These are phyloP conservation scores for Cardamine resedifolia DNA, from an alignment of 345 rosid genomes.

Conservation along the genomic window DNA sequence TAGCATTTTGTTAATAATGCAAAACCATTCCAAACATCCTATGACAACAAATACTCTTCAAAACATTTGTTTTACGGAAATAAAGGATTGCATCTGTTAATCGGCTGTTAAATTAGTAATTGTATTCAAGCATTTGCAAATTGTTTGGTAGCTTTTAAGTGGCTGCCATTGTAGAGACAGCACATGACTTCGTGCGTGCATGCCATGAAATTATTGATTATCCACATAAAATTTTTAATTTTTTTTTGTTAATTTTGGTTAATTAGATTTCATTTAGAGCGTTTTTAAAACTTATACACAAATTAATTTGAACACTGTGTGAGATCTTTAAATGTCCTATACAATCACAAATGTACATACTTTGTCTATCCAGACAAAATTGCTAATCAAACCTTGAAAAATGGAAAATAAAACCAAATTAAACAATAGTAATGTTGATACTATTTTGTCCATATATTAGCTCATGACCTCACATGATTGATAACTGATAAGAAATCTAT, in stretches of 20 bases:
- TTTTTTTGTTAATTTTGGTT: background rate
- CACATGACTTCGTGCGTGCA: conserved; percentile 33
- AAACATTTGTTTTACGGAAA: background rate
- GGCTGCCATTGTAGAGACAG: conserved; percentile 12
- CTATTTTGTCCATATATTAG: conserved; percentile 24
- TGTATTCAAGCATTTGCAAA: background rate
- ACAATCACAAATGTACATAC: conserved; percentile 14
- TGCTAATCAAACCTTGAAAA: conserved; percentile 13
- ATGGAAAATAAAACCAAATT: background rate
- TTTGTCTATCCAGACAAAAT: conserved; percentile 21
- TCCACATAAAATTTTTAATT: background rate
- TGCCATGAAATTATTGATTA: conserved; percentile 1
- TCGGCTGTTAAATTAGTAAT: background rate
- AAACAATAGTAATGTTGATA: conserved; percentile 2
- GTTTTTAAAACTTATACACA: background rate
- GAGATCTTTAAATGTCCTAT: conserved; percentile 26
- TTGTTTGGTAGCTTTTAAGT: conserved; percentile 3
- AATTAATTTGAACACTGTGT: background rate
- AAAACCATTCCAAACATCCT: background rate
- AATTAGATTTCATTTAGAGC: background rate
- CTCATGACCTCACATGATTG: conserved; percentile 27
- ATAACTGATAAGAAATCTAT: conserved; percentile 34
- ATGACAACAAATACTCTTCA: background rate
- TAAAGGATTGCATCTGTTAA: background rate
- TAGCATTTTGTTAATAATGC: background rate